phyloP scores from a whole-genome alignment of 257 asterid species.

The Jacaranda copaia region DNA sequence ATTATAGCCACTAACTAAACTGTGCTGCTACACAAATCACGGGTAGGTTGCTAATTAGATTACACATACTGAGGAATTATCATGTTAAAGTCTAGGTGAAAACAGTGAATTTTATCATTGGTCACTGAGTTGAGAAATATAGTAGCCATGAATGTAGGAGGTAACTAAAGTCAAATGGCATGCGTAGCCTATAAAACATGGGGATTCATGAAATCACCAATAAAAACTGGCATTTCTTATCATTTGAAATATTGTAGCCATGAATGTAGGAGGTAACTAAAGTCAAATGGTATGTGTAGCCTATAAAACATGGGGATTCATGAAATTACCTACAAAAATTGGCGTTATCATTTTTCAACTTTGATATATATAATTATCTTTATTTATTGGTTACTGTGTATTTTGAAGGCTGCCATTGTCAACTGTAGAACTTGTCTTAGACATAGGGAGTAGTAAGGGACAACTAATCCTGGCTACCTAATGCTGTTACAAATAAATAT shows the following conservation, averaged over 20 bases:
- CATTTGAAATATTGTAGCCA: neutral
- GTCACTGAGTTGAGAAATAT: neutral
- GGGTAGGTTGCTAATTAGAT: neutral
- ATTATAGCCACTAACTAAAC: too few species aligned
- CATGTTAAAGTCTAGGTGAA: neutral
- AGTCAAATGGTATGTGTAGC: neutral
- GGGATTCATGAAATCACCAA: too few species aligned
- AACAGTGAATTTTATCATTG: neutral
- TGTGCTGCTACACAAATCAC: too few species aligned
- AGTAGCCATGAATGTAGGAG: too few species aligned
- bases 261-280: neutral
- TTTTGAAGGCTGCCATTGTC: neutral
- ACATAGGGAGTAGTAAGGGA: too few species aligned
- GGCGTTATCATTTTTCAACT: too few species aligned
- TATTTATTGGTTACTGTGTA: neutral
- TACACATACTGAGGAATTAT: neutral
- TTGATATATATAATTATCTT: neutral
- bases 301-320: neutral
- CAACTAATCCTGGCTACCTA: neutral
- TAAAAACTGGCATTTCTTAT: too few species aligned
- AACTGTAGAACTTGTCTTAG: neutral
- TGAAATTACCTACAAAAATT: neutral
- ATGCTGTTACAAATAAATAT: neutral
- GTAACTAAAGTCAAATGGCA: too few species aligned
- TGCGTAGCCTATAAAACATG: too few species aligned